These are phyloP conservation scores for Gloeopeniophorella convolvens DNA, from an alignment of 768 basidiomycete genomes.

Conservation along the genomic window DNA sequence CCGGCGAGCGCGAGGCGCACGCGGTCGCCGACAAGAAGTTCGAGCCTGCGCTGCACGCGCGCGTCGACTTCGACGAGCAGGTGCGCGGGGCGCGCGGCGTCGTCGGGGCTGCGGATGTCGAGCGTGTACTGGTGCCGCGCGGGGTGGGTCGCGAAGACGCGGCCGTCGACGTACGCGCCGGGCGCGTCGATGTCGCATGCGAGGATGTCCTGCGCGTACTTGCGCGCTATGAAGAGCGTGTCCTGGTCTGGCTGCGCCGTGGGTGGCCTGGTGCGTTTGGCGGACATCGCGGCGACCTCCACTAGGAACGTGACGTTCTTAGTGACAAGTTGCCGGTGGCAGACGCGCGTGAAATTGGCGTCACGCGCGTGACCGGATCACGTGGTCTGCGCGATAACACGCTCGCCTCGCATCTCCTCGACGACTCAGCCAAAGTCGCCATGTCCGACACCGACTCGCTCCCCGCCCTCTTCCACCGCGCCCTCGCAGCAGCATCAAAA, in stretches of 20 bases:
- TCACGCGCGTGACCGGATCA: not conserved
- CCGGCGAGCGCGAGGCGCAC: not conserved
- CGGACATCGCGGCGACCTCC: too few relatives aligned
- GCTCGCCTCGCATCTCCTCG: not conserved
- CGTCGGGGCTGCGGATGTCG: conserved; percentile 3
- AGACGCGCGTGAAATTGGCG: too few relatives aligned
- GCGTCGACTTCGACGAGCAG: conserved; percentile 1
- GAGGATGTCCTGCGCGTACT: not conserved
- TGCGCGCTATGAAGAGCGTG: not conserved
- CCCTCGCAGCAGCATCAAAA: conserved; percentile 33
- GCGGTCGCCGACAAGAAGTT: conserved; percentile 3
- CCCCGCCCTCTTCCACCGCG: conserved; percentile 34
- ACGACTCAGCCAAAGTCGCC: not conserved
- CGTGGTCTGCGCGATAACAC: too few relatives aligned
- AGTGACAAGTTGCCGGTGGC: too few relatives aligned
- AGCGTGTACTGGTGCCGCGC: conserved; percentile 1
- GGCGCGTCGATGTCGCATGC: not conserved
- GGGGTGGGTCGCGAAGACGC: not conserved
- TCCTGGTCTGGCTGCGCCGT: not conserved
- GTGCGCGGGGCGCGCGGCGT: too few relatives aligned
- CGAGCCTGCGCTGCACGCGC: conserved; percentile 5
- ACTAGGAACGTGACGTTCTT: too few relatives aligned
- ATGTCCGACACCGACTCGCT: conserved; percentile 26
- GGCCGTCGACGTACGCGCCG: conserved; percentile 9
- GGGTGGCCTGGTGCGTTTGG: too few relatives aligned